Evolutionary conservation across 495 filamentous ascomycete genomes (phyloP).

Genomic region (Penicillium paxilli): DNA sequence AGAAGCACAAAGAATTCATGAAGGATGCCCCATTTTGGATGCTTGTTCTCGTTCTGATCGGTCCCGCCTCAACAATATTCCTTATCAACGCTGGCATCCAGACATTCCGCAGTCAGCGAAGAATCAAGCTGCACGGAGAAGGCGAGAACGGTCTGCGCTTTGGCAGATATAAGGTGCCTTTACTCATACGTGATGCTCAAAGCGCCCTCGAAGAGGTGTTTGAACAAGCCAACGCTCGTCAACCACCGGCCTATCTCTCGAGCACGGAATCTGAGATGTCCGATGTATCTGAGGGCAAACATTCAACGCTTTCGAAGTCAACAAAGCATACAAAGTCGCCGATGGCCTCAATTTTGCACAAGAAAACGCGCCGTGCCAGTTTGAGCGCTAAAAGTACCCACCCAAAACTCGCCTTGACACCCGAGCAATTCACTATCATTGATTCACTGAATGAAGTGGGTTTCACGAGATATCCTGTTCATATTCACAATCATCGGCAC

Average conservation of each 20-base stretch:
- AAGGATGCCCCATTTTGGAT: conserved; percentile 56
- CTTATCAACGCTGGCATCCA: conserved; percentile 75
- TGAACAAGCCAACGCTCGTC: conserved; percentile 64
- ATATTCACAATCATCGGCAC: conserved; percentile 79
- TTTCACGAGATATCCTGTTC: conserved; percentile 79
- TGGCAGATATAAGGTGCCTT: conserved; percentile 70
- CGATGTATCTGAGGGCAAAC: conserved; percentile 3
- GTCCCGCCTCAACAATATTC: conserved; percentile 67
- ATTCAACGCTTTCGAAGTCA: not conserved
- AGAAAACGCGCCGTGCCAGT: not conserved
- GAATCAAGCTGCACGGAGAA: conserved; percentile 73
- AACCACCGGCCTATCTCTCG: conserved; percentile 62
- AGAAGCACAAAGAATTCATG: conserved; percentile 30
- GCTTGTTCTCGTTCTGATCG: conserved; percentile 63
- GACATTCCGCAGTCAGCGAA: conserved; percentile 64
- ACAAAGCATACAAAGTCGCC: not conserved
- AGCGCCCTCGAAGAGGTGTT: conserved; percentile 72
- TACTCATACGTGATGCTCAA: conserved; percentile 71
- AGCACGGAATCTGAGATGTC: conserved; percentile 31
- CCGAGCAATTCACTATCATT: conserved; percentile 81
- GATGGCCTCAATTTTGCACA: not conserved
- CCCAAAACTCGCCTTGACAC: conserved; percentile 74
- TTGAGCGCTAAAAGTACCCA: not conserved
- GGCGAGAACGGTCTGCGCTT: conserved; percentile 65
- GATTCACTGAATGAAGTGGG: conserved; percentile 71